phyloP scores from a whole-genome alignment of 768 basidiomycete genomes.

The Trametes gibbosa region DNA sequence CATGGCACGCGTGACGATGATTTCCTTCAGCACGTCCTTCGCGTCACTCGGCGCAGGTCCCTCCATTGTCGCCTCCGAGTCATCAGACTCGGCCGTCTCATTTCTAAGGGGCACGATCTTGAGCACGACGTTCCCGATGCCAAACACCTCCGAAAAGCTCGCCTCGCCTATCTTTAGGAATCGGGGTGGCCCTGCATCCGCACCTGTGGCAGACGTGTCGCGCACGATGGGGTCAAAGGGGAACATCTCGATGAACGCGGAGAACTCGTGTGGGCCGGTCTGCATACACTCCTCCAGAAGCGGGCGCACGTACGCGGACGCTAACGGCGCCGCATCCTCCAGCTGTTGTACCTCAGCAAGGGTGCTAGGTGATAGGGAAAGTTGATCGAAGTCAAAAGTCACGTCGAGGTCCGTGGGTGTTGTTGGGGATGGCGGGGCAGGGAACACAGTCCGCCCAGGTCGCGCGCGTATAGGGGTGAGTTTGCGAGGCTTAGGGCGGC shows the following conservation, averaged over 20 bases:
- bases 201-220: slow-evolving; percentile 16
- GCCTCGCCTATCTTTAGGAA: slow-evolving; percentile 95
- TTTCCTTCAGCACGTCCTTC: slow-evolving; percentile 76
- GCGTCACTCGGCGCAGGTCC: slow-evolving; percentile 70
- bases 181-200: slow-evolving; percentile 22
- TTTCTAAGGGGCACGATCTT: slow-evolving; percentile 81
- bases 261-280: slow-evolving; percentile 69
- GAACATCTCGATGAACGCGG: slow-evolving; percentile 79
- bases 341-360: slow-evolving; percentile 15
- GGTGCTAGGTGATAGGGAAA: slow-evolving; percentile 34
- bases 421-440: slow-evolving; percentile 50
- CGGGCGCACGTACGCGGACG: slow-evolving; percentile 55
- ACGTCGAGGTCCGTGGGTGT: slow-evolving; percentile 53
- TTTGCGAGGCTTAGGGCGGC: slow-evolving; percentile 46
- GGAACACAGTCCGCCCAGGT: slow-evolving; percentile 34
- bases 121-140: slow-evolving; percentile 83
- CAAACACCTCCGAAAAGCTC: slow-evolving; percentile 94
- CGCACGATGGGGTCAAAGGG: slow-evolving; percentile 69
- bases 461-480: slow-evolving; percentile 65
- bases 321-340: slow-evolving; percentile 20
- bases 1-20: slow-evolving; percentile 73
- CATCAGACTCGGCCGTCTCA: slow-evolving; percentile 30
- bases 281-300: slow-evolving; percentile 74
- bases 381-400: slow-evolving; percentile 45
- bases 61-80: slow-evolving; percentile 39